Evolutionary conservation across 2,329 filamentous ascomycete genomes (phyloP), one percentile per base, ranked within the genome.

Genomic region (Zasmidium cellare): DNA sequence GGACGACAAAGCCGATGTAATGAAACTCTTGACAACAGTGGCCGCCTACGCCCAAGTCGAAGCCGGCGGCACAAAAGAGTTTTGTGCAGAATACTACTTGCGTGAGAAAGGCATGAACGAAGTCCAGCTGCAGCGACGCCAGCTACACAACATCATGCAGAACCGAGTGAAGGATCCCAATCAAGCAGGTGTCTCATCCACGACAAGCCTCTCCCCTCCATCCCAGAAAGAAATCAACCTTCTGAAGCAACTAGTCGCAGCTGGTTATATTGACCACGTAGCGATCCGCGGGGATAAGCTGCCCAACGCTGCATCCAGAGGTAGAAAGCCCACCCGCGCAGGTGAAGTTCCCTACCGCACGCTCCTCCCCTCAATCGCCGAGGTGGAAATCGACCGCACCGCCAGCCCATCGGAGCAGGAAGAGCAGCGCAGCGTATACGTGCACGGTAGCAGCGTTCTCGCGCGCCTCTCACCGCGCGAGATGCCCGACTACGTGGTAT

Each of bases 341-440:
- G 96, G 94, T 63, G 92, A 97, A 66, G 90, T 97, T 2, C 90
- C 93, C 0, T 99, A 97, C 71, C 75, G 96, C 6, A 92, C 94
- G 0, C 85, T 99, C 3, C 85, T 92, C 65, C 87, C 91, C 0
- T 79, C 91, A 60, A 72, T 84, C 46, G 58, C 45, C 3, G 51
- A 60, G 3, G 61, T 22, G 3, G 53, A 62, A 1, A 44, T 67
- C 19, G 68, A 69, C 51, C 63, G 61, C n/a, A 56, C 63, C 5
- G 50, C 59, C 2, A 55, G 56, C 1, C 57, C 58, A 74, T 73
- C 67, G 69, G 74, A 79, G 16, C 77, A 79, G 16, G 71, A 79
- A 12, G 66, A 81, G 25, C 86, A 90, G 53, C 82, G 83, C 55
- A 86, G 87, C 28, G 91, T 97, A 1, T 97, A 90, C 71, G 84